Base-by-base conservation (phyloP, 2,329 filamentous ascomycete species). In the Cadophora luteo-olivacea region DNA sequence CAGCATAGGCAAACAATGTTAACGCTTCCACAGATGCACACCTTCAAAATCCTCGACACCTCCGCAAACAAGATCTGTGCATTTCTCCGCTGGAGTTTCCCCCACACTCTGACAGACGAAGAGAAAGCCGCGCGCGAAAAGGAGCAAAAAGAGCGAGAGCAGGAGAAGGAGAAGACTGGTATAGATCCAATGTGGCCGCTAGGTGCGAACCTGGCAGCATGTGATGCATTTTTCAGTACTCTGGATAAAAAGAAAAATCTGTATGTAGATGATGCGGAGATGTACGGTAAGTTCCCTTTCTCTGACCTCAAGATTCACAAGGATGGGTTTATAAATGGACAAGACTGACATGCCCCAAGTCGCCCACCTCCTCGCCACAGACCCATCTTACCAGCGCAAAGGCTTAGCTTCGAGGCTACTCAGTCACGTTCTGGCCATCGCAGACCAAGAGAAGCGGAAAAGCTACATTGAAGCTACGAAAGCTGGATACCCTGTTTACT, bases 401-500 rank as follows among this genome's bases (percentile, higher is more conserved):
- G 80, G 81, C 0, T 75, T 80, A 0, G 81, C 72, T 1, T 77
- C 70, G 49, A 77, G 77, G 49, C 68, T 82, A 25, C 69, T 82
- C 41, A 69, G 69, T 16, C 76, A 80, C 45, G 78, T 79, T 62
- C 71, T 82, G n/a, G 76, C 74, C 6, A 68, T 79, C 14, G 80
- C 80, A 5, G 80, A 82, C 65, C 60, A 67, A 3, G 75, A 77
- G 33, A 77, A 76, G 3, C 73, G 78, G 58, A 76, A 72, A 65
- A 71, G 73, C 0, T 82, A 80, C 66, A 75, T 82, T 36, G 81
- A 82, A 71, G 79, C 80, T n/a, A 81, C 81, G 9, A 68, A 72
- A 0, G 72, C 70, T 0, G 81, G 80, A 3, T 75, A 75, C 62
- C 77, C 76, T 12, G 29, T 83, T 16, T 83, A 83, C 68, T 72